phyloP scores from a whole-genome alignment of 75 land plant species.

The Pseudotsuga menziesii region DNA sequence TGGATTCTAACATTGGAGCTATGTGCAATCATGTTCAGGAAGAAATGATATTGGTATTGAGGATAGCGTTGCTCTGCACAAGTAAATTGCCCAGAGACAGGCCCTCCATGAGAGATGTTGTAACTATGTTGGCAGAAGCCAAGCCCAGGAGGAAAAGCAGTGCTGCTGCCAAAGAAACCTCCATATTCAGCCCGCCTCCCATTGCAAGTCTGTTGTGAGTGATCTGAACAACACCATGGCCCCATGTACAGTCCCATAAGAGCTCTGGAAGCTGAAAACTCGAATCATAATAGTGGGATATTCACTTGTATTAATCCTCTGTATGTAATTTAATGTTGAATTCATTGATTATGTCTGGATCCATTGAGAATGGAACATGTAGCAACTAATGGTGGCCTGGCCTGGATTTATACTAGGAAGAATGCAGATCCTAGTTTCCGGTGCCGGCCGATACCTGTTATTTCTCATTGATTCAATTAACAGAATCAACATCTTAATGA shows the following conservation, averaged over 20 bases:
- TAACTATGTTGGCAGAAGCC: slow-evolving; percentile 64
- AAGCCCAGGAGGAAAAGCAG: slow-evolving; percentile 67
- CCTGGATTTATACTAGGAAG: too few species aligned
- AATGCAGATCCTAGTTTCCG: too few species aligned
- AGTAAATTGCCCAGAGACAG: slow-evolving; percentile 77
- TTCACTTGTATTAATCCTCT: too few species aligned
- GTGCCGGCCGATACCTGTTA: too few species aligned
- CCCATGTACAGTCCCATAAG: background rate
- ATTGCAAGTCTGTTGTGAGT: slow-evolving; percentile 33
- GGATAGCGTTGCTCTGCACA: slow-evolving; percentile 87
- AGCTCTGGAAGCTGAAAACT: too few species aligned
- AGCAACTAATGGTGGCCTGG: too few species aligned
- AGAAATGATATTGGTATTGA: slow-evolving; percentile 71
- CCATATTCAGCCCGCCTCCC: slow-evolving; percentile 41
- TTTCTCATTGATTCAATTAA: too few species aligned
- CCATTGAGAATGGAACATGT: too few species aligned
- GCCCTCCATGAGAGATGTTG: slow-evolving; percentile 92
- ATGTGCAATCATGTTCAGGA: slow-evolving; percentile 62
- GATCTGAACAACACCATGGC: background rate
- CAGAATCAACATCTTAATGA: too few species aligned
- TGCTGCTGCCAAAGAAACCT: slow-evolving; percentile 4
- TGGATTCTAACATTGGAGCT: slow-evolving; percentile 50
- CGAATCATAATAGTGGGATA: too few species aligned
- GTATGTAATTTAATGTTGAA: too few species aligned
- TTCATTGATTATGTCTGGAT: too few species aligned